These are phyloP conservation scores for Fusarium abutilonis DNA, from an alignment of 2,329 filamentous ascomycete species.

Conservation along the genomic window DNA sequence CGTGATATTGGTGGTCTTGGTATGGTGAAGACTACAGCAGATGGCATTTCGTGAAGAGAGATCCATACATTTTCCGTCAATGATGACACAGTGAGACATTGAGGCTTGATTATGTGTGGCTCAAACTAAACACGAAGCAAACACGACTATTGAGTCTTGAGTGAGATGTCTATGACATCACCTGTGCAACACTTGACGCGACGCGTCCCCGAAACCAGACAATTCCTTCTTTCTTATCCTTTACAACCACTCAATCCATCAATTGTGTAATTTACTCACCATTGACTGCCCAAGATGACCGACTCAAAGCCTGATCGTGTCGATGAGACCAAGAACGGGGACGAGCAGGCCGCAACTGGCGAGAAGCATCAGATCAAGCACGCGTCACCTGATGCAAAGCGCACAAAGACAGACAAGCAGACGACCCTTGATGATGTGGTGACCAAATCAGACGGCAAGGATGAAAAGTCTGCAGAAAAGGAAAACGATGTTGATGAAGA, in stretches of 20 bases:
- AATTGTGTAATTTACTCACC: neutral
- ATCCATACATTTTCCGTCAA: neutral
- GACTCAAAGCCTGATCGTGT: conserved; percentile 13
- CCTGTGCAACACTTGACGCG: conserved; percentile 28
- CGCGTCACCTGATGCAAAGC: conserved; percentile 43
- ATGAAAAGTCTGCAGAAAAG: neutral
- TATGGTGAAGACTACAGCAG: conserved; percentile 39
- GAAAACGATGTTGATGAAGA: conserved; percentile 10
- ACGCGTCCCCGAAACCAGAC: conserved; percentile 17
- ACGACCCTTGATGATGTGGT: conserved; percentile 38
- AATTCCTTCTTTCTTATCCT: neutral
- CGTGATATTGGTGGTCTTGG: conserved; percentile 47
- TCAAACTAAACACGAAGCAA: conserved; percentile 23
- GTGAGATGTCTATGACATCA: conserved; percentile 42
- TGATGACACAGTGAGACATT: conserved; percentile 7
- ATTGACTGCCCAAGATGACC: conserved; percentile 23
- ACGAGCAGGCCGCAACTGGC: conserved; percentile 30
- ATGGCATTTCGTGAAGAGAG: conserved; percentile 19
- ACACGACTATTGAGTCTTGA: conserved; percentile 12
- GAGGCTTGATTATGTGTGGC: conserved; percentile 4
- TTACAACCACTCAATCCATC: neutral
- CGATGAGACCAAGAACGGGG: conserved; percentile 17
- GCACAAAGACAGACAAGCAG: conserved; percentile 41
- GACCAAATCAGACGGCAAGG: conserved; percentile 9
- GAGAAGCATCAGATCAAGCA: conserved; percentile 47